Evolutionary conservation across 2,329 filamentous ascomycete genomes (phyloP), one percentile per base, ranked within the genome.

Genomic region (Trichoderma lentiforme): DNA sequence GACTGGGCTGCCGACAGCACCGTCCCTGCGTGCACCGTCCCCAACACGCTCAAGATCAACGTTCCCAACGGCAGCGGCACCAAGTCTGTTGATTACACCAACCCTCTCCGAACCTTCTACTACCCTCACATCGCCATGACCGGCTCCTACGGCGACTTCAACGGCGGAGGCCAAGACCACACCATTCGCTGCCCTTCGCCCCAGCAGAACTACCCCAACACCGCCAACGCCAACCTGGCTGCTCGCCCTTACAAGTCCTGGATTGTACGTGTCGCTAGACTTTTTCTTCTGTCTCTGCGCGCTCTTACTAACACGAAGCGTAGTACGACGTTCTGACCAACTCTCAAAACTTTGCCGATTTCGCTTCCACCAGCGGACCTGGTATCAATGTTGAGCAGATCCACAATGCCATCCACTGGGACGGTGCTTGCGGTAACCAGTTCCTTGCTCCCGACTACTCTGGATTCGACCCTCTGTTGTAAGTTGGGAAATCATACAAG

Each of bases 71-170:
- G 82, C 65, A 74, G 76, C 47, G 73, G 72, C 18, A 64, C 82
- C 24, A 73, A 72, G 57, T 34, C 73, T 5, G 77, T 81, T 32
- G 79, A 77, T 6, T 80, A 88, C 34, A 77, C 79, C 51, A 90
- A 90, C 76, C 88, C 88, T 3, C 78, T 90, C 0, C 84, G 83
- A 74, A 84, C 82, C 70, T 90, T 85, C 78, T 79, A 74, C 2
- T 89, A 87, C 78, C 85, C 85, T 12, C 74, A 76, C 72, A 77
- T 78, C 63, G 82, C 80, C 24, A 71, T 84, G 39, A 75, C 78
- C 63, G 78, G 82, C 71, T 75, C 79, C 34, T 86, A 83, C 71
- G 82, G 83, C 32, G 74, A 77, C 18, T 77, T 79, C 73, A 77
- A 79, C 18, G 61, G 74, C n/a, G 61, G 77, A 68, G 61, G 77